phyloP scores from a whole-genome alignment of 1,284 basidiomycete species.

The Singerocomus rubriflavus region DNA sequence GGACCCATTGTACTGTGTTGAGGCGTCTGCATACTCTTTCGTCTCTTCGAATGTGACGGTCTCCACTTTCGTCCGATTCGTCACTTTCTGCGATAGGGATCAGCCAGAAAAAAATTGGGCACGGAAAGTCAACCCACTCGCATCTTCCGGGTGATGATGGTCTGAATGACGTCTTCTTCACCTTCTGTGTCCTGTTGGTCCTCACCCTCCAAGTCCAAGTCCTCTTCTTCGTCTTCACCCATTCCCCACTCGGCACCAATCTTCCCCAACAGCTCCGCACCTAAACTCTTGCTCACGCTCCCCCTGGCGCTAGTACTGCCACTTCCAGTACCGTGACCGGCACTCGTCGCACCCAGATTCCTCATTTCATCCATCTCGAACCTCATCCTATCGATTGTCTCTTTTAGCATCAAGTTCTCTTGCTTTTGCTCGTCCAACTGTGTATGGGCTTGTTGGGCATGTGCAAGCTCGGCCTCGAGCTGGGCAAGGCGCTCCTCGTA shows the following conservation, averaged over 20 bases:
- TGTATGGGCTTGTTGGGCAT: slow-evolving; percentile 66
- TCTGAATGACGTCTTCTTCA: slow-evolving; percentile 73
- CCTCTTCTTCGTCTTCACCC: slow-evolving; percentile 38
- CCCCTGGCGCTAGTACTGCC: slow-evolving; percentile 49
- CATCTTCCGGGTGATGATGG: slow-evolving; percentile 77
- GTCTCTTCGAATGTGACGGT: slow-evolving; percentile 58
- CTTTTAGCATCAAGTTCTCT: slow-evolving; percentile 86
- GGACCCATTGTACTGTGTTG: slow-evolving; percentile 59
- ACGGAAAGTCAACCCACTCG: slow-evolving; percentile 45
- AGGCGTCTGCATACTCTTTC: slow-evolving; percentile 68
- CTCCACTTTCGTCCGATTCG: slow-evolving; percentile 52
- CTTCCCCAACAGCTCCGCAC: slow-evolving; percentile 72
- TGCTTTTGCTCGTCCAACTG: slow-evolving; percentile 87
- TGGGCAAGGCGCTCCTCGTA: slow-evolving; percentile 65
- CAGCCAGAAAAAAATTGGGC: slow-evolving; percentile 6
- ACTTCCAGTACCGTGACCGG: slow-evolving; percentile 39
- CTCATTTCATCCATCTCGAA: slow-evolving; percentile 90
- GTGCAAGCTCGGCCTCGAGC: slow-evolving; percentile 64
- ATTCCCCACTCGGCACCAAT: slow-evolving; percentile 45
- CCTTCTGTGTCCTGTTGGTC: slow-evolving; percentile 56
- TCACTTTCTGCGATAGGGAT: slow-evolving; percentile 53
- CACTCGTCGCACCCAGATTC: slow-evolving; percentile 38
- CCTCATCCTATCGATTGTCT: slow-evolving; percentile 88
- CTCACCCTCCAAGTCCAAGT: slow-evolving; percentile 42
- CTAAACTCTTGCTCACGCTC: slow-evolving; percentile 72